Conservation (phyloP, 495 filamentous ascomycete genomes). For the Immersiella caudata region DNA sequence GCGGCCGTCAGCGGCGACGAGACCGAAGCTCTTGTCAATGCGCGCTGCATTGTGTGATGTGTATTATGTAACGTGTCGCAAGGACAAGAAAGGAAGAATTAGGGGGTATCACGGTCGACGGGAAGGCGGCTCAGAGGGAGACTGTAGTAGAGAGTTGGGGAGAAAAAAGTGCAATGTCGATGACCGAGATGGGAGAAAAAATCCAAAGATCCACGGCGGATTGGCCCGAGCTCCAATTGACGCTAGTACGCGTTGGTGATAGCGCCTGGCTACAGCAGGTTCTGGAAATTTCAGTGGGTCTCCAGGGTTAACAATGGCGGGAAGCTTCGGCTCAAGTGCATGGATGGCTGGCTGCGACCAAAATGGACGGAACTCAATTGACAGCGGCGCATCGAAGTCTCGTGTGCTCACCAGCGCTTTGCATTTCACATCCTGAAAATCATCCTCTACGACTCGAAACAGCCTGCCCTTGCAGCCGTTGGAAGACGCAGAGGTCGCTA, state of each 20-base stretch:
- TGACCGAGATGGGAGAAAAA: constrained; percentile 30
- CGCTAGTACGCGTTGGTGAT: constrained; percentile 28
- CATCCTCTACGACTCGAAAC: too few relatives aligned
- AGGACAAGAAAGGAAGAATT: constrained; percentile 21
- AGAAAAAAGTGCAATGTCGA: constrained; percentile 30
- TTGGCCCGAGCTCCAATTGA: constrained; percentile 38
- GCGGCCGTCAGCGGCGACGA: constrained; percentile 59
- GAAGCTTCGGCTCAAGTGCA: not conserved
- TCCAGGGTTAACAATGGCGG: constrained; percentile 12
- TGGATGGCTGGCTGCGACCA: not conserved
- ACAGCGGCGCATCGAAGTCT: not conserved
- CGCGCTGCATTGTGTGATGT: constrained; percentile 48
- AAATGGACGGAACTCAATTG: not conserved
- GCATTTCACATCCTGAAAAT: too few relatives aligned
- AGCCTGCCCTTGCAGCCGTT: too few relatives aligned
- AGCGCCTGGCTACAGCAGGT: constrained; percentile 29
- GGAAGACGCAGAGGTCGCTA: too few relatives aligned
- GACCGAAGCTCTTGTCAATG: constrained; percentile 62
- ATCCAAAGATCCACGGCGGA: constrained; percentile 30
- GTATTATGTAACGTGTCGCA: constrained; percentile 21
- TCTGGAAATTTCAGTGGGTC: constrained; percentile 42
- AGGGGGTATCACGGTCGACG: constrained; percentile 13
- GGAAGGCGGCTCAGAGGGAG: constrained; percentile 11
- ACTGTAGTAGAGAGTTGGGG: constrained; percentile 16
- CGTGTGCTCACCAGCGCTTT: too few relatives aligned